These are phyloP conservation scores for Astrephomene gubernaculifera DNA, from an alignment of 139 green algal species.

Conservation along the genomic window DNA sequence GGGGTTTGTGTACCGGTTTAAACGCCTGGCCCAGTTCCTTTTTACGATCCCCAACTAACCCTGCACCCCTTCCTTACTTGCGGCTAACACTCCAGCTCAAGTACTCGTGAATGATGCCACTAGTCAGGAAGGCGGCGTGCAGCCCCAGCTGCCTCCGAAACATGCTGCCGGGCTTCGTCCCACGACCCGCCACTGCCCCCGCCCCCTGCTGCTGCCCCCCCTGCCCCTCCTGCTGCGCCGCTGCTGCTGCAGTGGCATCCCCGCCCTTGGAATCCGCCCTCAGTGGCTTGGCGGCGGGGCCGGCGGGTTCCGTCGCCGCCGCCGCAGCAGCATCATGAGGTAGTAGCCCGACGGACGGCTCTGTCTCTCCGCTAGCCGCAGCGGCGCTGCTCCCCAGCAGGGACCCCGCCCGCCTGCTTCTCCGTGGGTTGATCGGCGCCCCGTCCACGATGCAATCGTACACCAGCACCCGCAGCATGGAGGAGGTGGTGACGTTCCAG, in stretches of 20 bases:
- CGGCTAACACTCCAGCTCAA: not conserved
- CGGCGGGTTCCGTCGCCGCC: not conserved
- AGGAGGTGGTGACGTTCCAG: slow-evolving; percentile 61
- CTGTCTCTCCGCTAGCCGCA: too few species aligned
- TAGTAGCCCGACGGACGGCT: too few species aligned
- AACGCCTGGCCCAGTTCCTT: not conserved
- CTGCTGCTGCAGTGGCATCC: too few species aligned
- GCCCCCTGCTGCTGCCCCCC: not conserved
- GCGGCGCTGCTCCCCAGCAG: too few species aligned
- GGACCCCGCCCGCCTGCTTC: too few species aligned
- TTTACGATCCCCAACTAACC: not conserved
- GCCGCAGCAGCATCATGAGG: too few species aligned
- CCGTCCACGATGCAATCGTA: slow-evolving; percentile 60
- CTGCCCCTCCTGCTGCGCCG: not conserved
- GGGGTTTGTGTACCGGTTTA: not conserved
- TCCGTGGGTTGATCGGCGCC: slow-evolving; percentile 1
- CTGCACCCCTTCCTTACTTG: not conserved
- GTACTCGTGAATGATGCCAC: slow-evolving; percentile 53
- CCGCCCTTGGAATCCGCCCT: too few species aligned
- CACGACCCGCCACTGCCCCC: too few species aligned
- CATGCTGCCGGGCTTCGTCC: not conserved
- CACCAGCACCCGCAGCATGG: slow-evolving; percentile 45
- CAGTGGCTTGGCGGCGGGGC: not conserved
- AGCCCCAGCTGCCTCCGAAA: not conserved
- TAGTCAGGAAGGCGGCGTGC: slow-evolving; percentile 40